Conservation (phyloP, 345 rosid species). For the Mangifera indica region DNA sequence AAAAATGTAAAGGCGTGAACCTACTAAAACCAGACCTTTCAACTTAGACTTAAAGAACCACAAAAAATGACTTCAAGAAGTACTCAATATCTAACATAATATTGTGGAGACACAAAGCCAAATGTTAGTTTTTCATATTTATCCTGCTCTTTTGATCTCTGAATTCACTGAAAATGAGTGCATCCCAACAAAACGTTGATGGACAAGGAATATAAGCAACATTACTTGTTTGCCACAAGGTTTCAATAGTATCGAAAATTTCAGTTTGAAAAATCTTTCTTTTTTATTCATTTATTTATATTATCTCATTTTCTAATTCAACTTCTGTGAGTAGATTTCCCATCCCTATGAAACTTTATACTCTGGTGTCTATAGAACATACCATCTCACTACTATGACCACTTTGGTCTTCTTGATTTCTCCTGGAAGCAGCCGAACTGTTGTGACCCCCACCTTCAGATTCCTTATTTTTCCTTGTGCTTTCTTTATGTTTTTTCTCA, state of each 20-base stretch:
- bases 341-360: constrained; percentile 19
- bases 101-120: background rate
- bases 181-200: background rate
- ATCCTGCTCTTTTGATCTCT: background rate
- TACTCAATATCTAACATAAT: background rate
- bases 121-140: background rate
- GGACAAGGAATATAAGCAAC: constrained; percentile 10
- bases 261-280: constrained; percentile 13
- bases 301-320: constrained; percentile 18
- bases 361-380: constrained; percentile 43
- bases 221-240: constrained; percentile 13
- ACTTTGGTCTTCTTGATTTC: constrained; percentile 67
- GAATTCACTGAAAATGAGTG: background rate
- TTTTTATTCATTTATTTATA: constrained; percentile 12
- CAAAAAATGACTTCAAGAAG: background rate
- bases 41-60: constrained; percentile 7
- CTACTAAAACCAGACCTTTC: background rate
- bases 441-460: constrained; percentile 54
- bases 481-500: constrained; percentile 70
- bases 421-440: constrained; percentile 45
- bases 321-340: constrained; percentile 17
- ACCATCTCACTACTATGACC: constrained; percentile 66
- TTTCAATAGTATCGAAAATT: constrained; percentile 10
- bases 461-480: constrained; percentile 62
- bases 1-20: background rate